These are phyloP conservation scores for Plasmodium sp. DNA, from an alignment of 169 alveolate species.

Conservation along the genomic window DNA sequence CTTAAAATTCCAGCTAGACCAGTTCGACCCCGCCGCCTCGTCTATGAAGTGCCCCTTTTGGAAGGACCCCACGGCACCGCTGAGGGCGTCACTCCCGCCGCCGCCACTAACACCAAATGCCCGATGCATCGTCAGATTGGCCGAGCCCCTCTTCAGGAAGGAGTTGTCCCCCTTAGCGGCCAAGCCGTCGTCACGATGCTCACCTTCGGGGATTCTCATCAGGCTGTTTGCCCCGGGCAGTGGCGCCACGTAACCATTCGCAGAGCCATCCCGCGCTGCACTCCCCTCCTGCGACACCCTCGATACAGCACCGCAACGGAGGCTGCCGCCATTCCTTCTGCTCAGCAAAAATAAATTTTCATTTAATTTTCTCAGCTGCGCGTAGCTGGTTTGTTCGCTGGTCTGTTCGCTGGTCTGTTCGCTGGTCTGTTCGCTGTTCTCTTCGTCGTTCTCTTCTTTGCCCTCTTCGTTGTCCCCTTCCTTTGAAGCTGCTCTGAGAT, in stretches of 20 bases:
- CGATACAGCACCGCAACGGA: not conserved
- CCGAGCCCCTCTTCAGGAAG: conserved; percentile 7
- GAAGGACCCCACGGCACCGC: not conserved
- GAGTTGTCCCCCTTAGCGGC: not conserved
- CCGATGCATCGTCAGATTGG: not conserved
- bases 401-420: too few species aligned
- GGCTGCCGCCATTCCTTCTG: not conserved
- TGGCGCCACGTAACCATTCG: not conserved
- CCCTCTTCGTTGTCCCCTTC: not conserved
- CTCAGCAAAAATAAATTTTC: not conserved
- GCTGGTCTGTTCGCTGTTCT: too few species aligned
- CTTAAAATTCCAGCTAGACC: not conserved
- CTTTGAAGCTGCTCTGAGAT: not conserved
- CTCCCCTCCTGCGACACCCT: not conserved
- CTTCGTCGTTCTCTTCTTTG: too few species aligned
- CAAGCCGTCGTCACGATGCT: not conserved
- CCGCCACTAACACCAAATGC: not conserved
- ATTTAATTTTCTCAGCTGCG: not conserved
- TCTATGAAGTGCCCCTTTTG: conserved; percentile 21
- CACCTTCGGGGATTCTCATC: not conserved
- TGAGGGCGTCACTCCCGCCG: not conserved
- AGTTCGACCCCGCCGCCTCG: not conserved
- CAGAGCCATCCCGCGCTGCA: not conserved
- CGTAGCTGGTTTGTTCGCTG: too few species aligned
- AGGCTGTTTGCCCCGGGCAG: not conserved